These are phyloP conservation scores for Leptomonas pyrrhocoris DNA, from an alignment of 208 protist genomes.

Conservation along the genomic window DNA sequence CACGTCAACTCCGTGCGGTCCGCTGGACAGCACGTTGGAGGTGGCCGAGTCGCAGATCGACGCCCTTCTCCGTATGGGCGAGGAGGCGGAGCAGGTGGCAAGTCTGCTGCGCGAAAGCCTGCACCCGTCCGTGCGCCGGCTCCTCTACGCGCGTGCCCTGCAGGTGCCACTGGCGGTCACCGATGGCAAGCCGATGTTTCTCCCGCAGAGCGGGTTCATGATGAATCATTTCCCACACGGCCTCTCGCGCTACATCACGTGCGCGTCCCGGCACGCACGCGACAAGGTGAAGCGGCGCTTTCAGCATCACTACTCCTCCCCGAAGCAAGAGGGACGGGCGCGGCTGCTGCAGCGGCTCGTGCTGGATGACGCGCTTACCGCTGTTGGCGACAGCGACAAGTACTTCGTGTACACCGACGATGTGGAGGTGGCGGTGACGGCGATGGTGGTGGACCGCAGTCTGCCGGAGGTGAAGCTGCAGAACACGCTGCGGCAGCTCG, in stretches of 20 bases:
- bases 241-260: slow-evolving; percentile 51
- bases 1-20: slow-evolving; percentile 15
- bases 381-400: slow-evolving; percentile 79
- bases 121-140: slow-evolving; percentile 73
- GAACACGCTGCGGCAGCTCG: slow-evolving; percentile 64
- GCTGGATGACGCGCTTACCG: slow-evolving; percentile 50
- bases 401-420: slow-evolving; percentile 89
- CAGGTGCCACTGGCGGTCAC: slow-evolving; percentile 64
- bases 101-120: slow-evolving; percentile 54
- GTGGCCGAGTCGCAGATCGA: slow-evolving; percentile 61
- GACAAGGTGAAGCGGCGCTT: slow-evolving; percentile 69
- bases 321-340: slow-evolving; percentile 45
- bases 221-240: slow-evolving; percentile 38
- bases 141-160: slow-evolving; percentile 84
- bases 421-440: slow-evolving; percentile 50
- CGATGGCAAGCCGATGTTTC: slow-evolving; percentile 63
- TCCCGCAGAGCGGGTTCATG: slow-evolving; percentile 35
- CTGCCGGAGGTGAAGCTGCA: slow-evolving; percentile 57
- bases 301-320: slow-evolving; percentile 62
- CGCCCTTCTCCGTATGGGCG: slow-evolving; percentile 50
- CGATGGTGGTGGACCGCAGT: slow-evolving; percentile 72
- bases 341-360: slow-evolving; percentile 63
- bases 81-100: slow-evolving; percentile 40
- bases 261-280: slow-evolving; percentile 50
- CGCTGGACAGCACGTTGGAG: slow-evolving; percentile 48